Base-by-base conservation (phyloP, 139 green algal species). In the Tetradesmus obliquus region DNA sequence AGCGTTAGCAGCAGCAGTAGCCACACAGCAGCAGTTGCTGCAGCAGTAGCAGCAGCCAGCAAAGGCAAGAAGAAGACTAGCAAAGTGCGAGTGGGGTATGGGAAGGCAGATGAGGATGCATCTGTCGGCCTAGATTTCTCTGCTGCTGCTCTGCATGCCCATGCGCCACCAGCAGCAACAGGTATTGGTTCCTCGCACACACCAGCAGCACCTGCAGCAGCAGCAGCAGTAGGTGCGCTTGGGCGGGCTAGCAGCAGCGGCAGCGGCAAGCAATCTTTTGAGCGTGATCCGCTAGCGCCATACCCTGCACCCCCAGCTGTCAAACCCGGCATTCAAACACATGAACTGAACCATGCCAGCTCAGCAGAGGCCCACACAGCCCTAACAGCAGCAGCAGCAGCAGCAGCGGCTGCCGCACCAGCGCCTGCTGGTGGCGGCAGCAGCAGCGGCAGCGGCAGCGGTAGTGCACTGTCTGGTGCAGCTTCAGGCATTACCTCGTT, bases 21-120 rank as follows among this genome's bases (percentile, higher is more conserved):
- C 22, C 82, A 45, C 76, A 53, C 82, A 87, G 15, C 51, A 15
- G 22, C 81, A 17, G 79, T 58, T 0, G 54, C 57, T n/a, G 89
- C 89, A 86, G 82, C 89, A 80, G 82, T 82, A 86, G 22, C 54
- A 84, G 81, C 80, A 84, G 89, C 57, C 24, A 54, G 66, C 24
- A 71, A 74, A 19, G 60, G 60, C 6, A 92, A 88, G 53, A 92
- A 92, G 80, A 92, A 92, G 88, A 92, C 88, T 5, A 88, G 76
- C 9, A 88, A 60, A 32, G 82, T 92, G n/a, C 74, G 80, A 6
- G 88, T 92, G 17, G 88, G 88, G 1, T 92, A 92, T 69, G 88
- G 80, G 7, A 82, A 72, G 6, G 15, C 55, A 9, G 62, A 92
- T 53, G 88, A 84, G 13, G 88, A 81, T 15, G 9, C 32, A 54